phyloP scores from a whole-genome alignment of 1,139 yeast species.

The Protomyces inouyei region DNA sequence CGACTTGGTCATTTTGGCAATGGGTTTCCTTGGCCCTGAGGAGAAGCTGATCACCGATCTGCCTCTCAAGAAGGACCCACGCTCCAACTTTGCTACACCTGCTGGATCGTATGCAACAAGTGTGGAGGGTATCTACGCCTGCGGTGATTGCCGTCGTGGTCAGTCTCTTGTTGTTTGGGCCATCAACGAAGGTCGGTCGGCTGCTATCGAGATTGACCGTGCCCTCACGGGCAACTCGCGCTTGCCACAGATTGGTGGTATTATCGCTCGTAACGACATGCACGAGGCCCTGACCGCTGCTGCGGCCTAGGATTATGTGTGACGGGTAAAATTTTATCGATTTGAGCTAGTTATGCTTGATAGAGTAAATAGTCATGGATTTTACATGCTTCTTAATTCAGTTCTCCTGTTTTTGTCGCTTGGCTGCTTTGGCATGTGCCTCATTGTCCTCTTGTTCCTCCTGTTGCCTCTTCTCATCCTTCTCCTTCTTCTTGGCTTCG shows the following conservation, averaged over 20 bases:
- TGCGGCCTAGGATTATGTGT: background rate
- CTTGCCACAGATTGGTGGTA: conserved; percentile 91
- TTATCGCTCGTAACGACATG: conserved; percentile 36
- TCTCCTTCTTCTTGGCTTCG: conserved; percentile 18
- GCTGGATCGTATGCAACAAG: conserved; percentile 60
- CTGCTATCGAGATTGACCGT: conserved; percentile 89
- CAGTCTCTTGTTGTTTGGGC: conserved; percentile 99
- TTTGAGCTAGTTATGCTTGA: background rate
- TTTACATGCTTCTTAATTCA: background rate
- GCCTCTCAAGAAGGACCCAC: conserved; percentile 64
- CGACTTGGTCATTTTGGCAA: conserved; percentile 84
- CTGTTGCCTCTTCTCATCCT: conserved; percentile 28
- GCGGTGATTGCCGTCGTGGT: conserved; percentile 99
- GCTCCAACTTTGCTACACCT: conserved; percentile 77
- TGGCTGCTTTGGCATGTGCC: background rate
- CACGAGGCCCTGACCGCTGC: background rate
- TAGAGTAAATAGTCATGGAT: background rate
- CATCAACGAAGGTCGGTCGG: conserved; percentile 97
- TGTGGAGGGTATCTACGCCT: conserved; percentile 71
- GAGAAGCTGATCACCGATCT: conserved; percentile 54
- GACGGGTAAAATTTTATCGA: background rate
- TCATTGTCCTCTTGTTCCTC: conserved; percentile 24
- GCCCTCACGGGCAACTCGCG: conserved; percentile 72
- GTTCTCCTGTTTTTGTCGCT: background rate
- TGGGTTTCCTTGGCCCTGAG: conserved; percentile 98